These are phyloP conservation scores for Pezicula radicicola DNA, from an alignment of 2,329 filamentous ascomycete species.

Conservation along the genomic window DNA sequence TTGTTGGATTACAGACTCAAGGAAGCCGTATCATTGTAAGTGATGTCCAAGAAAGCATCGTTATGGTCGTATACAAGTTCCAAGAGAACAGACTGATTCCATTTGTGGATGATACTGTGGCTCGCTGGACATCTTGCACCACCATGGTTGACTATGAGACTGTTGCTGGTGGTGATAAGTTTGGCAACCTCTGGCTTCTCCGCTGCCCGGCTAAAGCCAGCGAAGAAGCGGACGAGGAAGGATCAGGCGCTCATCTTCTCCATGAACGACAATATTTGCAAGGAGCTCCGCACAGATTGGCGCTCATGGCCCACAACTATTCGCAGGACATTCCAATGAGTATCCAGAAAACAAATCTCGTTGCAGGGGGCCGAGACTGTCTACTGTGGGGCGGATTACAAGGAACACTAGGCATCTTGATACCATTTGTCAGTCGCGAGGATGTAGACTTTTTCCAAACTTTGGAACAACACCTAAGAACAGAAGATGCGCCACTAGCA, in stretches of 20 bases:
- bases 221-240: constrained; percentile 88
- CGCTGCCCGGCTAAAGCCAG: constrained; percentile 84
- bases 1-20: constrained; percentile 85
- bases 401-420: constrained; percentile 88
- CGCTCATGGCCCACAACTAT: constrained; percentile 84
- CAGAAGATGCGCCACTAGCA: constrained; percentile 81
- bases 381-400: constrained; percentile 93
- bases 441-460: constrained; percentile 98
- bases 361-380: constrained; percentile 88
- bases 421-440: constrained; percentile 88
- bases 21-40: constrained; percentile 89
- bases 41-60: constrained; percentile 89
- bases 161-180: constrained; percentile 91
- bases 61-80: constrained; percentile 90
- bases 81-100: constrained; percentile 89
- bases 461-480: constrained; percentile 82
- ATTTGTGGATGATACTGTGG: constrained; percentile 85
- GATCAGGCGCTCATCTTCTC: constrained; percentile 83
- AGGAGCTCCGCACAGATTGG: constrained; percentile 80
- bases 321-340: constrained; percentile 89
- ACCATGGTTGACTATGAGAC: constrained; percentile 98
- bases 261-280: constrained; percentile 89
- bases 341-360: constrained; percentile 83
- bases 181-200: constrained; percentile 92
- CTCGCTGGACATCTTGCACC: constrained; percentile 86